Conservation (phyloP, 2,329 filamentous ascomycete genomes). For the Coniella lustricola region DNA sequence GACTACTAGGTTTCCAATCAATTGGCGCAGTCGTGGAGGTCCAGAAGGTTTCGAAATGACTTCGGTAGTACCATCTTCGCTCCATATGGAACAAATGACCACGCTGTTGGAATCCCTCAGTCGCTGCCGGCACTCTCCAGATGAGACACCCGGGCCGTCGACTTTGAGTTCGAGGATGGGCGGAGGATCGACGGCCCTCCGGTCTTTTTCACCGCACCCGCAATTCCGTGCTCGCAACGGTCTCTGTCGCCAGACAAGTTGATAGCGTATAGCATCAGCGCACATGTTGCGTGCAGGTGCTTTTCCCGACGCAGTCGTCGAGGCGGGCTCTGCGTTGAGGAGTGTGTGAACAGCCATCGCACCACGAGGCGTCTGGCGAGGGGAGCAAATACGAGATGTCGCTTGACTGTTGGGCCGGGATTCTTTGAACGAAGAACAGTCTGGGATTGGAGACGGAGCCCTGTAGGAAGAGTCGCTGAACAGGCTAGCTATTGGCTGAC, state of each 20-base stretch:
- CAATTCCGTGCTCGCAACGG: constrained; percentile 72
- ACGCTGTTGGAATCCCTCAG: constrained; percentile 60
- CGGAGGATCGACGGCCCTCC: constrained; percentile 75
- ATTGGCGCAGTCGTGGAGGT: constrained; percentile 61
- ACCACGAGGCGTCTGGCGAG: constrained; percentile 7
- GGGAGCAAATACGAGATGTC: not conserved
- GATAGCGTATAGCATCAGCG: constrained; percentile 26
- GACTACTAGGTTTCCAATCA: constrained; percentile 75
- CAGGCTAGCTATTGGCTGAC: not conserved
- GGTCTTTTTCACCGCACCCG: constrained; percentile 75
- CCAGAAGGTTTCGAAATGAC: constrained; percentile 66
- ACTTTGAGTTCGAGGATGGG: constrained; percentile 71
- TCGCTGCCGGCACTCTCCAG: constrained; percentile 44
- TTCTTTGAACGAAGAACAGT: not conserved
- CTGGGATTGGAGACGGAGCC: not conserved
- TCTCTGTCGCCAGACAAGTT: constrained; percentile 64
- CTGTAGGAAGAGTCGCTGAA: not conserved
- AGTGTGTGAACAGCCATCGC: constrained; percentile 12
- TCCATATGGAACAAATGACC: constrained; percentile 71
- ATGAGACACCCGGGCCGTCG: constrained; percentile 46
- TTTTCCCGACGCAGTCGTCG: not conserved
- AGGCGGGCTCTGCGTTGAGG: constrained; percentile 8
- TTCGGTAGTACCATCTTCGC: constrained; percentile 59
- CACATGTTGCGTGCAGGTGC: not conserved
- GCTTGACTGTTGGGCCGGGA: constrained; percentile 2